These are phyloP conservation scores for Alternaria gansuensis DNA, from an alignment of 2,329 filamentous ascomycete species.

Conservation along the genomic window DNA sequence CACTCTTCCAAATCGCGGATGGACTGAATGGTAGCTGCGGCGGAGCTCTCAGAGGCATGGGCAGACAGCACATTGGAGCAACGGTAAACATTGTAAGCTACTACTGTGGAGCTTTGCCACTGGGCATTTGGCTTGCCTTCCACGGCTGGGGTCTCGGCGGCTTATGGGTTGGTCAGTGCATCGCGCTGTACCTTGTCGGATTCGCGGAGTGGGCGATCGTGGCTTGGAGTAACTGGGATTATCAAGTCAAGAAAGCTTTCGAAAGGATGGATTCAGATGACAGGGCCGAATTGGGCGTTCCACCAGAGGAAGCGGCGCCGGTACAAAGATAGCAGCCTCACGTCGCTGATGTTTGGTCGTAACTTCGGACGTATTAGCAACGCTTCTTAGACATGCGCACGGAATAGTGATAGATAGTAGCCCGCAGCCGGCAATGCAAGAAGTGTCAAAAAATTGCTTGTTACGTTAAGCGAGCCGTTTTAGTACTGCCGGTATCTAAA, in stretches of 20 bases:
- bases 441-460: constrained; percentile 35
- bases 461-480: constrained; percentile 32
- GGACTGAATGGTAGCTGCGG: constrained; percentile 87
- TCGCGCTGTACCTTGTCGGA: constrained; percentile 76
- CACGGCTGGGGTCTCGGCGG: constrained; percentile 84
- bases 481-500: constrained; percentile 32
- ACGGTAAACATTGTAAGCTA: constrained; percentile 84
- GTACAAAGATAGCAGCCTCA: constrained; percentile 23
- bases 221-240: constrained; percentile 77
- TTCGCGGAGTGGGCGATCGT: constrained; percentile 81
- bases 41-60: constrained; percentile 82
- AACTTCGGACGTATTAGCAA: constrained; percentile 27
- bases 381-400: constrained; percentile 28
- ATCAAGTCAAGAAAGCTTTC: constrained; percentile 75
- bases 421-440: constrained; percentile 29
- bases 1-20: constrained; percentile 89
- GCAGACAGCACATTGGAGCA: constrained; percentile 84
- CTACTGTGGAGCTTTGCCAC: constrained; percentile 80
- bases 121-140: constrained; percentile 86
- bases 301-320: constrained; percentile 34
- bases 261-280: constrained; percentile 69
- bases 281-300: constrained; percentile 52
- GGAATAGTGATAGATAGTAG: constrained; percentile 39
- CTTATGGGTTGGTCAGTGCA: constrained; percentile 84
- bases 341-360: constrained; percentile 1